phyloP scores from a whole-genome alignment of 192 early-diverging fungal species.

The Backusella macrospora region DNA sequence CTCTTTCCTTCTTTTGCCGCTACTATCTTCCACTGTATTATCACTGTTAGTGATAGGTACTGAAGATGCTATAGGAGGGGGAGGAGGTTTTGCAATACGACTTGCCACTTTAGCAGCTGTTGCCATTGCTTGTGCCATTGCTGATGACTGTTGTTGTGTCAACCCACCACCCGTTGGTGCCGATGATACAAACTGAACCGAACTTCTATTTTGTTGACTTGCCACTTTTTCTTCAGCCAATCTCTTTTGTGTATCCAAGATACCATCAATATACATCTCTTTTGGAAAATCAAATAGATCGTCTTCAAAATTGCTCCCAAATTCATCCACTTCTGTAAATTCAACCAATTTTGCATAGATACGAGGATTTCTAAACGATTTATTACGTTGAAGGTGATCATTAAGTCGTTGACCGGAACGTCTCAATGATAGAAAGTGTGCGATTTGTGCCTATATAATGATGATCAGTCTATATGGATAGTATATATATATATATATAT shows the following conservation, averaged over 20 bases:
- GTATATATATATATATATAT: constrained; percentile 59
- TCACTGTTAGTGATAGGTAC: too few species aligned
- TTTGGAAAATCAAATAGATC: constrained; percentile 67
- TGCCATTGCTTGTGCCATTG: constrained; percentile 33
- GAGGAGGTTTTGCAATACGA: constrained; percentile 24
- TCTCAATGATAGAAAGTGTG: constrained; percentile 70
- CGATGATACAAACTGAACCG: constrained; percentile 22
- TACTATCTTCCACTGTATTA: too few species aligned
- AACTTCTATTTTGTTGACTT: constrained; percentile 29
- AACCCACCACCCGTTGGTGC: neutral
- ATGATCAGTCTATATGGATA: neutral
- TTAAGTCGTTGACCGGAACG: constrained; percentile 79
- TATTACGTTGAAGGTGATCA: constrained; percentile 76
- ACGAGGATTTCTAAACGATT: constrained; percentile 89
- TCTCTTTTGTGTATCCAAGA: constrained; percentile 50
- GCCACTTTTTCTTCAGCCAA: constrained; percentile 45
- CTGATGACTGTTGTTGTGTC: constrained; percentile 14
- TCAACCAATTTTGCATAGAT: constrained; percentile 89
- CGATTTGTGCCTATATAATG: constrained; percentile 67
- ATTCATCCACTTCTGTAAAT: constrained; percentile 79
- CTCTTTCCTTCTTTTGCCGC: too few species aligned
- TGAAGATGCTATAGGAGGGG: neutral
- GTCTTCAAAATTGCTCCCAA: constrained; percentile 75
- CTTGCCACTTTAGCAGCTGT: constrained; percentile 28
- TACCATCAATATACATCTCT: constrained; percentile 60